Base-by-base conservation (phyloP, 208 protist genomes). In the Polymyxa betae region DNA sequence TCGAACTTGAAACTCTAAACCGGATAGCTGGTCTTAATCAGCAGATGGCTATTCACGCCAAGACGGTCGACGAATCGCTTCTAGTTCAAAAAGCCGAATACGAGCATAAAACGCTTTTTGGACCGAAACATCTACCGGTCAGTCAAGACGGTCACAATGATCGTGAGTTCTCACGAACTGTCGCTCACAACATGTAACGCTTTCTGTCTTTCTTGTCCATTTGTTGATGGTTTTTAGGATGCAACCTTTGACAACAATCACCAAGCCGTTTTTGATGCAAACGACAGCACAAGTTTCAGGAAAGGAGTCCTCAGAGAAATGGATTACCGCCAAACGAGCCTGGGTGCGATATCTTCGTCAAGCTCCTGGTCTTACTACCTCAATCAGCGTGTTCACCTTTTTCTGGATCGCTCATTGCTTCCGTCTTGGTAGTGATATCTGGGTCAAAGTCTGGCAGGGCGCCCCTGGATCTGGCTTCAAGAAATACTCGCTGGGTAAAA, bases 391-490 rank as follows among this genome's bases (percentile, higher is more conserved):
- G 72, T 82, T 82, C 72, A 40, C 35, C 35, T 35, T 82, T 12
- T 82, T 82, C 72, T 82, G 72, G 72, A 5, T 82, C 16, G 40
- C n/a, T 43, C 72, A 82, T 82, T 35, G 72, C 40, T 20, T 82
- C 10, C 72, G 72, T 5, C n/a, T 82, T 5, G 72, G 16, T 12
- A 82, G n/a, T 82, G 72, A 82, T 82, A 35, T 82, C 40, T 82
- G 72, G 72, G 72, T 82, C 72, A 82, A 82, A n/a, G 72, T 82
- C 16, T 82, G 72, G 72, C 72, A 82, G n/a, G 72, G 72, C 16
- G 35, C 72, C 40, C 72, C 72, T 82, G 35, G 40, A 12, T 82
- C 72, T n/a, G 5, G 16, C 16, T 82, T 38, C n/a, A 82, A 82
- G n/a, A n/a, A 5, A n/a, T 35, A 35, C 16, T 82, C 72, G 5